Base-by-base conservation (phyloP, 2,329 filamentous ascomycete genomes). In the Phaeoacremonium minimum region DNA sequence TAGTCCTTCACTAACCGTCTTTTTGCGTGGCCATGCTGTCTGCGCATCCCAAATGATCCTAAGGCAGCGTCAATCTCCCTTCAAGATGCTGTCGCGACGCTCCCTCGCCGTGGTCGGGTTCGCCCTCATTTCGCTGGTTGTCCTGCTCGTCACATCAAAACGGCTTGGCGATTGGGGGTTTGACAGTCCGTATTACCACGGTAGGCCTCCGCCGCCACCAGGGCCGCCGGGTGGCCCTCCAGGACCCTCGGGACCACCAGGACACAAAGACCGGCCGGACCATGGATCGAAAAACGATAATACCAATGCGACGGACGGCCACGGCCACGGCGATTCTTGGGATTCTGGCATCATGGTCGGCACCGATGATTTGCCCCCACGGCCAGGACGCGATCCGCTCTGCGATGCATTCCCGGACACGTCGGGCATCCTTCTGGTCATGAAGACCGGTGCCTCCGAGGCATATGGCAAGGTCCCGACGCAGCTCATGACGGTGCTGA, bases 381-480 rank as follows among this genome's bases (percentile, higher is more conserved):
- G 32, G 12, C 17, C 35, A 4, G 26, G 7, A 7, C 40, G 33
- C 8, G 41, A 46, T 18, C 43, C 36, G 5, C 15, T 33, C 4
- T 58, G 59, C 46, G 46, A 51, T 15, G 42, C 46, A 32, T 66
- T 71, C 32, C 64, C 68, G 9, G 60, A 70, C 38, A 65, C 62
- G 9, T 64, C 64, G 30, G 63, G 65, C 43, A 59, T 73, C 20
- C 55, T 70, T 19, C 55, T 79, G 18, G 63, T 79, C 38, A 69
- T 80, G 59, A 80, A 80, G 57, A 79, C 76, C 2, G 75, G 75
- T 31, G 72, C 74, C 4, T 75, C 72, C 30, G 74, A 78, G 49
- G 60, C 69, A 11, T 73, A 64, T 46, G 64, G 72, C 17, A 71
- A 71, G 43, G 52, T 80, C 4, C 73, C 75, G 7, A 71, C 69